phyloP scores from a whole-genome alignment of 139 green algal species.

The Tetraselmis chui region DNA sequence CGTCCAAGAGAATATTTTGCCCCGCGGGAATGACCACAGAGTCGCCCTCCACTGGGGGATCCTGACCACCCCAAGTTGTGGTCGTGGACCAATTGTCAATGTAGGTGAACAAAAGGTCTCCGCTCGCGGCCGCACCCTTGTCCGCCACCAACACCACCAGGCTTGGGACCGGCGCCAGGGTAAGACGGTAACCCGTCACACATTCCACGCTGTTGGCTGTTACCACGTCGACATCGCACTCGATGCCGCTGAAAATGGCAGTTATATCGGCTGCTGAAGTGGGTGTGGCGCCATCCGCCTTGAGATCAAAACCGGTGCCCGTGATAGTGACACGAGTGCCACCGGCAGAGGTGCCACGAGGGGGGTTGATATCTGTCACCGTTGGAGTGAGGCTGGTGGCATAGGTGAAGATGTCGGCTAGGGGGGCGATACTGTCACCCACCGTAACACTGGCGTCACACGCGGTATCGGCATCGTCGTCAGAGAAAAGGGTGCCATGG shows the following conservation, averaged over 20 bases:
- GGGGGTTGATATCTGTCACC: conserved; percentile 20
- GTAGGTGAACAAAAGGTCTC: conserved; percentile 6
- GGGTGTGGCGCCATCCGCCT: neutral
- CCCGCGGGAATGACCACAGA: conserved; percentile 20
- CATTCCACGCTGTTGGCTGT: conserved; percentile 1
- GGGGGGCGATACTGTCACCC: neutral
- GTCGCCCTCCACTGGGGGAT: conserved; percentile 29
- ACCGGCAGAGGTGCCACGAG: conserved; percentile 41
- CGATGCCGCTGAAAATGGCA: conserved; percentile 15
- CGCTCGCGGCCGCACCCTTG: neutral
- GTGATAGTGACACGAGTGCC: conserved; percentile 37
- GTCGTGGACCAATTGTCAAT: conserved; percentile 38
- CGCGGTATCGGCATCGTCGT: neutral
- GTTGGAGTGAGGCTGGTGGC: conserved; percentile 27
- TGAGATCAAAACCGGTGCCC: neutral
- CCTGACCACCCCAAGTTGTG: conserved; percentile 51
- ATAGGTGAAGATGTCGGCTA: conserved; percentile 16
- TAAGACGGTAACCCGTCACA: neutral
- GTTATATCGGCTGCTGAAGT: neutral
- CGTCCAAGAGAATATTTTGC: conserved; percentile 49
- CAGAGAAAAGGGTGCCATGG: neutral
- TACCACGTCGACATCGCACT: conserved; percentile 7
- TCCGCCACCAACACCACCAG: neutral
- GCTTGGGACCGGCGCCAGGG: neutral
- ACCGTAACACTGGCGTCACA: neutral